These are phyloP conservation scores for Heterobasidion occidentale DNA, from an alignment of 1,284 basidiomycete genomes.

Conservation along the genomic window DNA sequence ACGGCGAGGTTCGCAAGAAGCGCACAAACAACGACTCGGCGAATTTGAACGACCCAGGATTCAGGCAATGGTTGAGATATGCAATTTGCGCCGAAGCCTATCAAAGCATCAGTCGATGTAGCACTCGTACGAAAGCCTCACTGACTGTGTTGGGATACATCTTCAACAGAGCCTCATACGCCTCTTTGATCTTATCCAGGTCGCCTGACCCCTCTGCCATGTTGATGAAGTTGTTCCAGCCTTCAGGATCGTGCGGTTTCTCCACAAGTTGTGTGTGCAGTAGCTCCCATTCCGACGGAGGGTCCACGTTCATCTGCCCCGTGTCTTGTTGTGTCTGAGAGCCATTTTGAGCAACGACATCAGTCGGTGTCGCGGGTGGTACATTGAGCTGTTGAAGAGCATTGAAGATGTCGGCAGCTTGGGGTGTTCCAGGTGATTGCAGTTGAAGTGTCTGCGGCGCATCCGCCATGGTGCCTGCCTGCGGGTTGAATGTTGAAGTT, in stretches of 20 bases:
- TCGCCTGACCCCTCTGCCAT: constrained; percentile 62
- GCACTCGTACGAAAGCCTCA: constrained; percentile 6
- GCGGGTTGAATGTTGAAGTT: too few relatives aligned
- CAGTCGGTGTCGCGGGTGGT: too few relatives aligned
- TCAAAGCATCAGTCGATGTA: constrained; percentile 8
- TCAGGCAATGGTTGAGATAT: constrained; percentile 76
- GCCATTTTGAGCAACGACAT: too few relatives aligned
- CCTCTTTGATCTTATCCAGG: constrained; percentile 57
- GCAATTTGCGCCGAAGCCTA: constrained; percentile 73
- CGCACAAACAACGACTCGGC: constrained; percentile 76
- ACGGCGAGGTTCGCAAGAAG: constrained; percentile 75
- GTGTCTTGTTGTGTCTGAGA: constrained; percentile 6
- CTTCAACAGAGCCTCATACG: constrained; percentile 69
- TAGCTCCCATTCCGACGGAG: constrained; percentile 40
- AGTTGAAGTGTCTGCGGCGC: too few relatives aligned
- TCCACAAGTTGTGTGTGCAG: constrained; percentile 38
- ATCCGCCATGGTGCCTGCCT: too few relatives aligned
- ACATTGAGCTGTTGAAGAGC: too few relatives aligned
- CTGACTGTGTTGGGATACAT: constrained; percentile 72
- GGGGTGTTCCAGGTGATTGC: too few relatives aligned
- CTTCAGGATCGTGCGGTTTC: constrained; percentile 54
- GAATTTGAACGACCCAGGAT: constrained; percentile 55
- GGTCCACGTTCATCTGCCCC: constrained; percentile 6
- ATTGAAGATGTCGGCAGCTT: too few relatives aligned
- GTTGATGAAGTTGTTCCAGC: constrained; percentile 62